Evolutionary conservation across 2,329 filamentous ascomycete species (phyloP), one percentile per base, ranked within the genome.

Genomic region (Aspergillus ibericus): DNA sequence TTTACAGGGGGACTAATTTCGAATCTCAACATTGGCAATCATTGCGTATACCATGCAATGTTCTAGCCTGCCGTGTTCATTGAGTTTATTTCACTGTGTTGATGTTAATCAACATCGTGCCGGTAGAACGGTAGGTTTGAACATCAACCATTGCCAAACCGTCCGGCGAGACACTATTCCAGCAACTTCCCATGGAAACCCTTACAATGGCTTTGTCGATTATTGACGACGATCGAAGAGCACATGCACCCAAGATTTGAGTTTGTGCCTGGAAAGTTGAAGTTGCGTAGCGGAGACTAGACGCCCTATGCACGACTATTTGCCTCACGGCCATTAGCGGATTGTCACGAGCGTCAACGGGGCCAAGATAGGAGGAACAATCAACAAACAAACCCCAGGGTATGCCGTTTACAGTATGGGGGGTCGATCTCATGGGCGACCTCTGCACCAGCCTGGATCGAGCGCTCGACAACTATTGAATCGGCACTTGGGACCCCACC

Each of bases 171-270:
- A n/a, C 50, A n/a, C 35, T 29, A 53, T 40, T 34, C n/a, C 22
- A 29, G 51, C 35, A 42, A 9, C 25, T 40, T 53, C 25, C 53
- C 46, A 46, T 57, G 53, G 53, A 53, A 61, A 25, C 16, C 16
- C 22, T 25, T 25, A 50, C 44, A 53, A 53, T 54, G 34, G 46
- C 46, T 34, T 22, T 57, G 53, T 56, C 36, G 36, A 59, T 58
- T 56, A 57, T 61, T 57, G 57, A 47, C 13, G 57, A 56, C 36
- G 53, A 61, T 59, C 50, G 18, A 46, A n/a, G 25, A 53, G 34
- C 20, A 46, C 18, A 16, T 49, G 59, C 53, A 56, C 35, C 48
- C 29, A 27, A 27, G 27, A 42, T 50, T 47, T 34, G 47, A 49
- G 48, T 46, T 42, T 29, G 48, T n/a, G 22, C 34, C 29, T 44